Evolutionary conservation across 2,329 filamentous ascomycete genomes (phyloP), one percentile per base, ranked within the genome.

Genomic region (Xylariaceae sp.): DNA sequence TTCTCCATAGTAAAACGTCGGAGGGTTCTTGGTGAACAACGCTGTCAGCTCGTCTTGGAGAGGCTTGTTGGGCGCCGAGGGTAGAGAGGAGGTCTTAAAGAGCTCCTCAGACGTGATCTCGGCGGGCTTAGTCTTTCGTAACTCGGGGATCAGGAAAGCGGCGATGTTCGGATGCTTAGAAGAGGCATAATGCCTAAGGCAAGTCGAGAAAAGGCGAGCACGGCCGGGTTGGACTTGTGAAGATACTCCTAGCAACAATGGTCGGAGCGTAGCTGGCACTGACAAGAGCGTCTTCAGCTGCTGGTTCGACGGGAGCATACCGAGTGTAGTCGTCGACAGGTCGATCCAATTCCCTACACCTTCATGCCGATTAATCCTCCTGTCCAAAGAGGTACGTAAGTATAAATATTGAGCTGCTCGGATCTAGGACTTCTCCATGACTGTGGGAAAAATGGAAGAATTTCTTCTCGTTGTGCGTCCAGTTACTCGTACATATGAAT

Each of bases 41-140:
- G 52, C 51, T 7, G 23, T 57, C 29, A 72, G 48, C 37, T 60
- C 64, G 21, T 65, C 57, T 19, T 61, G 51, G n/a, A 73, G 50
- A 21, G 65, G 56, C 23, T 67, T 49, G 40, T 59, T 60, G 12
- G 63, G 53, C 2, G 59, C 56, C 2, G 61, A 61, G 7, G 52
- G 29, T 26, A 70, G 50, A 2, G 59, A 65, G 16, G 55, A 69
- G 0, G 71, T 73, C 51, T 70, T 68, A 20, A 69, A 48, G 18
- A 77, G 56, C 23, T 73, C 69, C 7, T 61, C 67, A 37, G 59
- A 46, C 9, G 65, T 66, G 20, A 77, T 21, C 50, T 71, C 61
- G 45, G 48, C 44, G n/a, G 67, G 50, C 21, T 59, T 37, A 7
- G 65, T 50, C 1, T 61, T 64, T 29, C 58, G 60, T 20, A 62